A percentile compares a stretch with the other conserved stretches of the same genome.
phyloP scores from a whole-genome alignment of 768 basidiomycete genomes.

The Boletus rubropictus region DNA sequence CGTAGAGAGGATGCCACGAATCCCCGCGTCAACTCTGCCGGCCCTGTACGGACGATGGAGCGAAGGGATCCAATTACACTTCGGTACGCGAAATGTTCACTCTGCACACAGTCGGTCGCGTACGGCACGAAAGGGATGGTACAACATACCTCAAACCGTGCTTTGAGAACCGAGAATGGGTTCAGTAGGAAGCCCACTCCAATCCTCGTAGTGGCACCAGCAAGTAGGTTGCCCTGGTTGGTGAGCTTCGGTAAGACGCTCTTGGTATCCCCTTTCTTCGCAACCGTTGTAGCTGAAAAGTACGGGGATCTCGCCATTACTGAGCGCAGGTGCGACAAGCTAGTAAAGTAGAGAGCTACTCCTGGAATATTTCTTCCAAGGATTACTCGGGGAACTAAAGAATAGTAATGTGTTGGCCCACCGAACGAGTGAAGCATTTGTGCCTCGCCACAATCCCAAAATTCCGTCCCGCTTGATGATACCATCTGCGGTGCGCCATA shows the following conservation, averaged over 20 bases:
- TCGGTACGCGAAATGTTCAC: constrained; percentile 69
- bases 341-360: constrained; percentile 87
- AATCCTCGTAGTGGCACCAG: constrained; percentile 79
- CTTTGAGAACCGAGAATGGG: constrained; percentile 88
- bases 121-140: not conserved
- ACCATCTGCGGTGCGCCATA: constrained; percentile 47
- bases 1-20: constrained; percentile 84
- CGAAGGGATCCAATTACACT: constrained; percentile 54
- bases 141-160: constrained; percentile 74
- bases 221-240: constrained; percentile 73
- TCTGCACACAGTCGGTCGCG: constrained; percentile 40
- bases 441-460: constrained; percentile 83
- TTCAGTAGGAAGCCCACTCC: constrained; percentile 80
- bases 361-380: constrained; percentile 79
- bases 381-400: constrained; percentile 1
- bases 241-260: constrained; percentile 70
- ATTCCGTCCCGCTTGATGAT: constrained; percentile 63
- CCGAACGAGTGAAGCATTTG: constrained; percentile 74
- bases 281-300: constrained; percentile 42
- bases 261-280: constrained; percentile 20
- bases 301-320: constrained; percentile 66
- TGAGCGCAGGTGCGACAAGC: constrained; percentile 75
- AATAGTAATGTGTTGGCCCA: constrained; percentile 21
- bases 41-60: constrained; percentile 62
- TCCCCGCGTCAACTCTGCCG: constrained; percentile 78